Percentiles rank a stretch among this genome's conserved stretches.
phyloP scores from a whole-genome alignment of 176 grass and related monocot species.

The Juncus inflexus region DNA sequence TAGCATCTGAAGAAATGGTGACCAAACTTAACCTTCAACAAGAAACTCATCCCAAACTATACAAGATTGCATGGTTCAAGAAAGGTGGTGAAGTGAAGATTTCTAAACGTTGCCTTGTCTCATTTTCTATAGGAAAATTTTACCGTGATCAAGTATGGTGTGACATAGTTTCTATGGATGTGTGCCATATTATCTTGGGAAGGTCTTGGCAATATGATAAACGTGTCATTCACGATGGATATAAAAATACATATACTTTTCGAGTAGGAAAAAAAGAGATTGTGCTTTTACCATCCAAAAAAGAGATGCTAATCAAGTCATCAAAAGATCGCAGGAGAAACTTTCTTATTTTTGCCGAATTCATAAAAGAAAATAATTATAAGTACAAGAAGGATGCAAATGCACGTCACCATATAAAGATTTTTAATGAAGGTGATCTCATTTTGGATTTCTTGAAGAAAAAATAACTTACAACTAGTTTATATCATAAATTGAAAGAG shows the following conservation, averaged over 20 bases:
- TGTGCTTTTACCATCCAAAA: neutral
- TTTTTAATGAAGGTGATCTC: slow-evolving; percentile 11
- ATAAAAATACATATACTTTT: neutral
- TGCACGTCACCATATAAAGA: neutral
- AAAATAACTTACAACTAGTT: neutral
- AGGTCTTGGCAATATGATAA: slow-evolving; percentile 5
- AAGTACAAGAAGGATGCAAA: slow-evolving; percentile 13
- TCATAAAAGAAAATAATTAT: neutral
- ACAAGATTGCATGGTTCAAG: slow-evolving; percentile 1
- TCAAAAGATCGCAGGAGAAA: neutral
- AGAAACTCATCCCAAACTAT: slow-evolving; percentile 4
- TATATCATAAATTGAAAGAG: neutral
- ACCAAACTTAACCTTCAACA: neutral
- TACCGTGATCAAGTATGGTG: slow-evolving; percentile 5
- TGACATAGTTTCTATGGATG: slow-evolving; percentile 5
- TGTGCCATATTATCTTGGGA: neutral
- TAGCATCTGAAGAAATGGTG: neutral
- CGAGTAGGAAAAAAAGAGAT: neutral
- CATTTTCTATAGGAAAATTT: slow-evolving; percentile 17
- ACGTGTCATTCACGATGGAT: neutral
- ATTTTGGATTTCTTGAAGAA: neutral
- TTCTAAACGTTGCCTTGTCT: neutral
- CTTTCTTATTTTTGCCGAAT: neutral
- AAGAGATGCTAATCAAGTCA: too few species aligned
- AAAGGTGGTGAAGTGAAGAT: neutral